Evolutionary conservation across 1,284 basidiomycete genomes (phyloP).

Genomic region (Tylopilus sp.): DNA sequence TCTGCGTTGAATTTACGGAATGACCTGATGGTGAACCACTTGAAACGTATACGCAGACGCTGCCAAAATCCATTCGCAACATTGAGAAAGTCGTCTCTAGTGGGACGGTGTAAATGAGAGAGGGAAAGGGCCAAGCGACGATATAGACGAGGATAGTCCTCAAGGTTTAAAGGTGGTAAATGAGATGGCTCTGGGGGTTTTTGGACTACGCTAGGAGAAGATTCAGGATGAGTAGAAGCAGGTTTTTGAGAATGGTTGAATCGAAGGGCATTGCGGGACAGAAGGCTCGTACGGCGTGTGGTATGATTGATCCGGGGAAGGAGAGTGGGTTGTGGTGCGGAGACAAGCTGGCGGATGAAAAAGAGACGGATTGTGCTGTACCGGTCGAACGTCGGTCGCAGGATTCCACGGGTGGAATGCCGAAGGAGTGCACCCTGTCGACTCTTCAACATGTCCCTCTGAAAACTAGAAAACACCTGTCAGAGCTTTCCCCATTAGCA

Average conservation of each 20-base stretch:
- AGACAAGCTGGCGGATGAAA: slow-evolving; percentile 53
- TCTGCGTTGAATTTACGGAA: slow-evolving; percentile 97
- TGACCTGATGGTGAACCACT: slow-evolving; percentile 97
- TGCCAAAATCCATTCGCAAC: slow-evolving; percentile 93
- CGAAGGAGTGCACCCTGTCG: slow-evolving; percentile 29
- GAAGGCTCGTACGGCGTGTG: not conserved
- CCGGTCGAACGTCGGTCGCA: slow-evolving; percentile 53
- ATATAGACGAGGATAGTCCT: slow-evolving; percentile 86
- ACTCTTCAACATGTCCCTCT: slow-evolving; percentile 26
- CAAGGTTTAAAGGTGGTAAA: slow-evolving; percentile 53
- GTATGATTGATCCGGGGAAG: not conserved
- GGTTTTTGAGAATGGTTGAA: slow-evolving; percentile 28
- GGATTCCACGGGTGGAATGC: slow-evolving; percentile 45
- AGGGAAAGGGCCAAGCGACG: slow-evolving; percentile 78
- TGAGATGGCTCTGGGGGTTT: slow-evolving; percentile 18
- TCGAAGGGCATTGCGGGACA: slow-evolving; percentile 9
- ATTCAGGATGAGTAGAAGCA: not conserved
- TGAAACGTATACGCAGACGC: slow-evolving; percentile 91
- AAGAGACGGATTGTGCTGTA: slow-evolving; percentile 63
- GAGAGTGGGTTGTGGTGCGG: not conserved
- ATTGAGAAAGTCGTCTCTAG: slow-evolving; percentile 88
- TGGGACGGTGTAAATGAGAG: slow-evolving; percentile 85
- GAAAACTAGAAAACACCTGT: not conserved
- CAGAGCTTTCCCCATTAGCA: not conserved
- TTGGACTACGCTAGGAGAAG: slow-evolving; percentile 5